Percentiles rank a stretch among this genome's conserved stretches.
Evolutionary conservation across 352 stramenopile genomes (phyloP).

Genomic region (Globisporangium echinulatum): DNA sequence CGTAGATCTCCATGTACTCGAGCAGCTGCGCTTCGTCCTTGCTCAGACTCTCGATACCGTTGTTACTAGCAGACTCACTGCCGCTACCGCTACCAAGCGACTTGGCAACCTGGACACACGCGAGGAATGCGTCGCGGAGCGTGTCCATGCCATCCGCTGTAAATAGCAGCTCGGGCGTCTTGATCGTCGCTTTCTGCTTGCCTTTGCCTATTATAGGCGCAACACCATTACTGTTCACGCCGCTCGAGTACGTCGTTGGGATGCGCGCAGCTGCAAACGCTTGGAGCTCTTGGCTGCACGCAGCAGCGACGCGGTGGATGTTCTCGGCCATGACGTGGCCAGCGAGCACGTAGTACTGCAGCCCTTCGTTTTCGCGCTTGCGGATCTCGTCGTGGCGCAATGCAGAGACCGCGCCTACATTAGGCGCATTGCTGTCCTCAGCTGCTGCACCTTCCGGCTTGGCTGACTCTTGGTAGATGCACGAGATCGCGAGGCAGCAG

Average conservation of each 20-base stretch:
- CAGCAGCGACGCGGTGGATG: slow-evolving; percentile 47
- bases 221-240: background rate
- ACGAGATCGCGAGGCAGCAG: slow-evolving; percentile 79
- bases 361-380: slow-evolving; percentile 42
- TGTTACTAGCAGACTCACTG: too few relatives aligned
- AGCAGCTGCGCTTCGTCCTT: slow-evolving; percentile 49
- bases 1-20: slow-evolving; percentile 82
- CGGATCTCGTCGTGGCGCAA: slow-evolving; percentile 8
- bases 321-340: slow-evolving; percentile 79
- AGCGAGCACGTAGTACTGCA: slow-evolving; percentile 80
- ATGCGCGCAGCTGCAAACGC: slow-evolving; percentile 49
- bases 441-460: slow-evolving; percentile 11
- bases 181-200: slow-evolving; percentile 47
- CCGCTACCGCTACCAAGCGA: slow-evolving; percentile 14
- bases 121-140: slow-evolving; percentile 52
- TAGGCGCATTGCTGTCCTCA: background rate
- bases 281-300: slow-evolving; percentile 33
- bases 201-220: slow-evolving; percentile 46
- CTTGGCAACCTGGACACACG: slow-evolving; percentile 33
- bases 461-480: slow-evolving; percentile 68
- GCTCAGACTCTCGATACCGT: slow-evolving; percentile 10
- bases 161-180: slow-evolving; percentile 35
- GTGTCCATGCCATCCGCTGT: slow-evolving; percentile 40
- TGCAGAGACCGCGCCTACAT: too few relatives aligned
- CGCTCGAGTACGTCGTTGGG: slow-evolving; percentile 10